Evolutionary conservation across 805 yeast genomes (phyloP).

Genomic region (Kodamaea hsintzibuensis): DNA sequence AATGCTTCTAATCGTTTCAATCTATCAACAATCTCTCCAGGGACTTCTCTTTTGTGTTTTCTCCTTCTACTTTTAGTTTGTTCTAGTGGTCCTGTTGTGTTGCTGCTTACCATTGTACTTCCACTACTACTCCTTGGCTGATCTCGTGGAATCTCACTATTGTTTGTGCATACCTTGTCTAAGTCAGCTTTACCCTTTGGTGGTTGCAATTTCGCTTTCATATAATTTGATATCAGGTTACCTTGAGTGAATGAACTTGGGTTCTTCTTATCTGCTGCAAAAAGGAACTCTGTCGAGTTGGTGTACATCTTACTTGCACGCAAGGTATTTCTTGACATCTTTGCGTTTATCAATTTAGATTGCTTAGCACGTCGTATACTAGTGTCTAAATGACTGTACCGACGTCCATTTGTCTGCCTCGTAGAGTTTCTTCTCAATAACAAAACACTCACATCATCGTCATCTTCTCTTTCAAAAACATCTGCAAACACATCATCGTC

Average conservation of each 20-base stretch:
- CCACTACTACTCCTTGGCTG: neutral
- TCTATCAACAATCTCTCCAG: constrained; percentile 18
- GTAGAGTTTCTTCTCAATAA: constrained; percentile 30
- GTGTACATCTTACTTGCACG: constrained; percentile 1
- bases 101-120: constrained; percentile 3
- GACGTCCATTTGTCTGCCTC: constrained; percentile 13
- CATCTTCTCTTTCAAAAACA: constrained; percentile 18
- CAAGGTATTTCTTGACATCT: constrained; percentile 2
- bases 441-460: constrained; percentile 30
- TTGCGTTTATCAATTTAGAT: neutral
- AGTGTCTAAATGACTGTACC: constrained; percentile 17
- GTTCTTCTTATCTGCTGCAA: constrained; percentile 3
- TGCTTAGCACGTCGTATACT: constrained; percentile 8
- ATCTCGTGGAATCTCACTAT: constrained; percentile 7
- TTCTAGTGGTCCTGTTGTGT: neutral
- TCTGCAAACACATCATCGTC: constrained; percentile 11
- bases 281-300: constrained; percentile 7
- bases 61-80: constrained; percentile 2
- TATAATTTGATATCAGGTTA: neutral
- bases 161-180: constrained; percentile 16
- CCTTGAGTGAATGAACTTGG: constrained; percentile 2
- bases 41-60: constrained; percentile 4
- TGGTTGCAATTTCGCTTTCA: neutral
- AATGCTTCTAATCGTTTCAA: constrained; percentile 18
- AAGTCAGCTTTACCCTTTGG: constrained; percentile 1